phyloP scores from a whole-genome alignment of 805 yeast species.

The Wickerhamomyces ciferrii region DNA sequence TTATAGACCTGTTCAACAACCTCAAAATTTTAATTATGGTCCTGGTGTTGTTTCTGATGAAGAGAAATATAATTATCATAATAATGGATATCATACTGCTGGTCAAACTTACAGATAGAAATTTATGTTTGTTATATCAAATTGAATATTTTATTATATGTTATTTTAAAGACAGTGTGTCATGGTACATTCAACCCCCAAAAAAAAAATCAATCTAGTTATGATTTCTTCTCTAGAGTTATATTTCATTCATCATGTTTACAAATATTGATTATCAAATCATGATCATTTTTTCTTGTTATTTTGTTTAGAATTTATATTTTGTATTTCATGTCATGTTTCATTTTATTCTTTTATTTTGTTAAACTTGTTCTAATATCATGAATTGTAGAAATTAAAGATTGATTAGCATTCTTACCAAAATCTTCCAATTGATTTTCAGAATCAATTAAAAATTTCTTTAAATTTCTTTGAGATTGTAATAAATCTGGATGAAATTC shows the following conservation, averaged over 20 bases:
- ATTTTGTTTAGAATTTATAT: background rate
- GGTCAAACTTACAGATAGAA: background rate
- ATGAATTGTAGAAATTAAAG: slow-evolving; percentile 13
- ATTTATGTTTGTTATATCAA: background rate
- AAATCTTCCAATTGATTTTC: slow-evolving; percentile 9
- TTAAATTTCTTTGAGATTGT: slow-evolving; percentile 18
- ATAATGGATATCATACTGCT: background rate
- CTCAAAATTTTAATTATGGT: slow-evolving; percentile 4
- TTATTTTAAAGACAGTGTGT: background rate
- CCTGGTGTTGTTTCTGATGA: slow-evolving; percentile 16
- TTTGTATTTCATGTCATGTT: too few relatives aligned
- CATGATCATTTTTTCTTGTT: background rate
- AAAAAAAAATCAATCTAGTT: too few relatives aligned
- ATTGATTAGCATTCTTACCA: slow-evolving; percentile 8
- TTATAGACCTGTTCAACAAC: slow-evolving; percentile 3
- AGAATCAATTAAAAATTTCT: slow-evolving; percentile 10
- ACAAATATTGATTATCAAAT: too few relatives aligned
- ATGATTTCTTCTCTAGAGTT: too few relatives aligned
- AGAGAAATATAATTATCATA: background rate
- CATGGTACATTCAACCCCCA: too few relatives aligned
- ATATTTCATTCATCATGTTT: too few relatives aligned
- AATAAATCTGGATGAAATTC: slow-evolving; percentile 33
- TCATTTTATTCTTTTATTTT: slow-evolving; percentile 2
- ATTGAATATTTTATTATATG: background rate
- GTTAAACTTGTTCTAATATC: slow-evolving; percentile 16